Evolutionary conservation across 2,329 filamentous ascomycete genomes (phyloP), one percentile per base, ranked within the genome.

Genomic region (Colletotrichum cordylinicola): DNA sequence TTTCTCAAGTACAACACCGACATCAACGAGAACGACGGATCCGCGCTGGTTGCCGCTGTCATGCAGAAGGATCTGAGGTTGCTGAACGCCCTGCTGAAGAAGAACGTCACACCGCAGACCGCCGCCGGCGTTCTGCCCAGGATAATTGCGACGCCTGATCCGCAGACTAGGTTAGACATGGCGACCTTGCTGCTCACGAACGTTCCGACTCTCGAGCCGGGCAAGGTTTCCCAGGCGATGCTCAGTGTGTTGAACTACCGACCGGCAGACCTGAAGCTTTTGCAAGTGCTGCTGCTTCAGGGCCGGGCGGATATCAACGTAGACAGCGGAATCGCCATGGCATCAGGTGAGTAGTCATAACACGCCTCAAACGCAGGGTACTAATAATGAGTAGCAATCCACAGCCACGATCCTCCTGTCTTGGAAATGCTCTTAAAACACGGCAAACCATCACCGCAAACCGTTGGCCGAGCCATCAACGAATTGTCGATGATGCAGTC

Each of bases 241-340:
- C 80, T 86, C 7, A 80, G 82, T 16, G 83, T 86, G 0, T 78
- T 92, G 21, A 82, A 84, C 13, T 83, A 86, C 60, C 86, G 84
- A 31, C 87, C 88, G 0, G 84, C 88, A 0, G 91, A 93, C 70
- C 85, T 88, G 79, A 84, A 86, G 15, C 83, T 92, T 3, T 80
- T 91, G 2, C 82, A 82, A 6, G 80, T 89, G 9, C 82, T 92
- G 4, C 80, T 92, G 4, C 85, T 89, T 31, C 84, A 88, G 31
- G 90, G 90, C 0, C 85, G 86, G 27, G 90, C 88, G 4, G 89
- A 92, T 73, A 82, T 91, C 70, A 92, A 92, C 75, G 82, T 85
- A 12, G 82, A 88, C 4, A 82, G 85, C 1, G 89, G 89, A 12
- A 81, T 83, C 4, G 85, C 87, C 16, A 81, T 90, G 15, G 82